A percentile compares a stretch with the other conserved stretches of the same genome.
Evolutionary conservation across 495 filamentous ascomycete genomes (phyloP).

Genomic region (Corynascus novoguineensis): DNA sequence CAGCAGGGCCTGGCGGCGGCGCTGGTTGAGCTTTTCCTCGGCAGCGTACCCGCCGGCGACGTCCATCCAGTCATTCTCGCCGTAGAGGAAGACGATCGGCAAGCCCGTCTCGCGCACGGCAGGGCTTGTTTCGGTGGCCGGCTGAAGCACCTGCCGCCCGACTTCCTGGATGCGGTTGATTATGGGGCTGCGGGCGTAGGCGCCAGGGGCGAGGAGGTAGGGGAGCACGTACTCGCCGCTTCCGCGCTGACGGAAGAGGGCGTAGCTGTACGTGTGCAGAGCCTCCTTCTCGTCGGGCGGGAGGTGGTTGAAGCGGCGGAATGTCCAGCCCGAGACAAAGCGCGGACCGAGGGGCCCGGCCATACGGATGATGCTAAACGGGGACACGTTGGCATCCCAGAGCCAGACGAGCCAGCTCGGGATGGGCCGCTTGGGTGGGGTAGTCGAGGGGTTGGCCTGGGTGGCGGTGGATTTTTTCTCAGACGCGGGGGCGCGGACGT

Average conservation of each 20-base stretch:
- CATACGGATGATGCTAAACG: constrained; percentile 85
- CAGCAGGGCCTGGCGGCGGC: constrained; percentile 51
- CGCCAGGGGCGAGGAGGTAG: constrained; percentile 89
- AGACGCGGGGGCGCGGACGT: constrained; percentile 14
- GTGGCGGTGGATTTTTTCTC: constrained; percentile 28
- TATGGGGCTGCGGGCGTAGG: constrained; percentile 82
- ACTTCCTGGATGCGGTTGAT: constrained; percentile 83
- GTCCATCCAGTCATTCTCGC: constrained; percentile 98
- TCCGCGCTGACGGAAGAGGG: constrained; percentile 88
- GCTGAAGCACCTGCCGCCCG: constrained; percentile 56
- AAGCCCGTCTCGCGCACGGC: constrained; percentile 61
- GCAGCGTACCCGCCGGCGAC: constrained; percentile 77
- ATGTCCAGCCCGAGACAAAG: constrained; percentile 92
- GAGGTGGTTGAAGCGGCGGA: constrained; percentile 82
- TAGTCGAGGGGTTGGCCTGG: constrained; percentile 19
- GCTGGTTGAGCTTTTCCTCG: constrained; percentile 70
- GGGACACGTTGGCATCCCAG: constrained; percentile 96
- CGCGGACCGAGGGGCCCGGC: constrained; percentile 87
- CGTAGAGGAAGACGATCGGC: constrained; percentile 89
- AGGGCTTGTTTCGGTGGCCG: constrained; percentile 31
- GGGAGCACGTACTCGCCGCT: constrained; percentile 91
- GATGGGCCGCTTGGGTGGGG: constrained; percentile 49
- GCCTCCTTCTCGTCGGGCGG: constrained; percentile 74
- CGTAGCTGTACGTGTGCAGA: constrained; percentile 87
- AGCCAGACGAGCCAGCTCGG: constrained; percentile 85